A percentile compares a stretch with the other conserved stretches of the same genome.
These are phyloP conservation scores for Xylaria telfairii DNA, from an alignment of 495 filamentous ascomycete species.

Conservation along the genomic window DNA sequence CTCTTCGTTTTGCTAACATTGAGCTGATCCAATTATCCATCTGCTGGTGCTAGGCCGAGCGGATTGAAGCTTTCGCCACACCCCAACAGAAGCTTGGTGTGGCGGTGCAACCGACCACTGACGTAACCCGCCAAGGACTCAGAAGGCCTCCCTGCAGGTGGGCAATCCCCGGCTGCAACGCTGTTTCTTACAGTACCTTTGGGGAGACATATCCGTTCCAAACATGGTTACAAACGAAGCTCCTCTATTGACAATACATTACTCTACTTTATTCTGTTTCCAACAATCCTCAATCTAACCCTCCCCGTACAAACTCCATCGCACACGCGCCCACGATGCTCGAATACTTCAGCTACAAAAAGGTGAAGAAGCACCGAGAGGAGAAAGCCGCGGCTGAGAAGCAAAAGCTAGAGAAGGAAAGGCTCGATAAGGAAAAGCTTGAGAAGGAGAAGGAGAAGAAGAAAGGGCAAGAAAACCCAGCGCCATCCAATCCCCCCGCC, in stretches of 20 bases:
- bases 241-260: background rate
- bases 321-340: constrained; percentile 39
- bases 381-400: constrained; percentile 45
- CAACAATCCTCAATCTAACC: background rate
- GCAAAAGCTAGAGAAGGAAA: constrained; percentile 33
- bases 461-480: constrained; percentile 17
- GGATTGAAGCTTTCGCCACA: constrained; percentile 16
- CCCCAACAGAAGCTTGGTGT: background rate
- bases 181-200: background rate
- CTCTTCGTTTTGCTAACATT: background rate
- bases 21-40: background rate
- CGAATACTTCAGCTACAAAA: constrained; percentile 51
- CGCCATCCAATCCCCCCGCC: background rate
- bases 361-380: constrained; percentile 52
- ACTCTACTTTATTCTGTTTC: background rate
- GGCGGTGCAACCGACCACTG: constrained; percentile 12
- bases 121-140: constrained; percentile 13
- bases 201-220: background rate
- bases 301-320: background rate
- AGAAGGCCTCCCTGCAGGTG: constrained; percentile 12
- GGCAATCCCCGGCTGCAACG: no score
- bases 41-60: no score
- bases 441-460: constrained; percentile 23
- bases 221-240: background rate
- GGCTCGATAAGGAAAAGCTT: constrained; percentile 27